Conservation (phyloP, 148 eudicot genomes). For the Tetragonia tetragonoides region DNA sequence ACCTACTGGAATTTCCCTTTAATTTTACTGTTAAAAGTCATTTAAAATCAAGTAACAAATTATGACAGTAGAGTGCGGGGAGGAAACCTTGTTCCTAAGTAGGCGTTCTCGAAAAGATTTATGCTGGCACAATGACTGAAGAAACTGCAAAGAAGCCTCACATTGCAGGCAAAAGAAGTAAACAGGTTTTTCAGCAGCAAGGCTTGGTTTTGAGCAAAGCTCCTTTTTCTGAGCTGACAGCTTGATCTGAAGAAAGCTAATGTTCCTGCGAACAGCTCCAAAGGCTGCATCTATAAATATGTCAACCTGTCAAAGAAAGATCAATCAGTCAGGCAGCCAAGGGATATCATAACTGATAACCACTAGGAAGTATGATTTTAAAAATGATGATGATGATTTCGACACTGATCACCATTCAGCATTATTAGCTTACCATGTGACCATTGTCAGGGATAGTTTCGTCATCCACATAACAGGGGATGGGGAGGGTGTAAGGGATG, state of each 20-base stretch:
- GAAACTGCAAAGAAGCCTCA: constrained; percentile 91
- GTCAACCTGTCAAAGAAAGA: constrained; percentile 61
- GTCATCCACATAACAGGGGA: neutral
- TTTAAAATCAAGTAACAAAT: neutral
- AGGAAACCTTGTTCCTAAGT: constrained; percentile 73
- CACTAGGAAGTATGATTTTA: neutral
- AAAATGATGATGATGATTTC: too few species aligned
- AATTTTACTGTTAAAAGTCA: neutral
- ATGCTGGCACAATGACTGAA: constrained; percentile 76
- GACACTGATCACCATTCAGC: neutral
- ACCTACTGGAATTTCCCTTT: too few species aligned
- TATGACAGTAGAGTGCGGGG: neutral
- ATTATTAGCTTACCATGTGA: neutral
- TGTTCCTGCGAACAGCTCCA: constrained; percentile 66
- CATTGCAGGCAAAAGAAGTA: constrained; percentile 73
- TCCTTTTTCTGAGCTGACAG: constrained; percentile 47
- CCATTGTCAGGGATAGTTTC: neutral
- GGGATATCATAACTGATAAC: neutral
- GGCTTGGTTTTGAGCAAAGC: constrained; percentile 27
- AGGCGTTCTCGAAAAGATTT: constrained; percentile 77
- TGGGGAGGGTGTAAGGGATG: neutral
- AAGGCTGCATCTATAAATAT: constrained; percentile 74
- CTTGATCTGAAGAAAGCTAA: constrained; percentile 58
- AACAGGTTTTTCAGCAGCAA: constrained; percentile 43
- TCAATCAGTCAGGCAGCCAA: constrained; percentile 11